These are phyloP conservation scores for Tillandsia leiboldiana DNA, from an alignment of 176 grass and related monocot genomes.

Conservation along the genomic window DNA sequence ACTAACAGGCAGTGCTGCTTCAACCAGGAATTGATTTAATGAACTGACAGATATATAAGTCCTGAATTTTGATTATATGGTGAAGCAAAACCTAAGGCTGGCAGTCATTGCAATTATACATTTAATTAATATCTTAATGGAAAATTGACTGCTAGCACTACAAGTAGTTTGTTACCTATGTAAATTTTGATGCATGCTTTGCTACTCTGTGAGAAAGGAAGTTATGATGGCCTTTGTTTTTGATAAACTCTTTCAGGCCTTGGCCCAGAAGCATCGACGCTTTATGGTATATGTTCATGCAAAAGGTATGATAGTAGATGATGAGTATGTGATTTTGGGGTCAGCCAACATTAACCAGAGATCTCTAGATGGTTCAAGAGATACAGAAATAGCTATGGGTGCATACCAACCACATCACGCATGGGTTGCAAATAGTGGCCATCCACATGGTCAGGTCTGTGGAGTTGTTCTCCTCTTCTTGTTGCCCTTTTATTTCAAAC, in stretches of 20 bases:
- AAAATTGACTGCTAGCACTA: not conserved
- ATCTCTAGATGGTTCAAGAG: conserved; percentile 59
- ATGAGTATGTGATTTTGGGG: conserved; percentile 82
- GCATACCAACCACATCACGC: conserved; percentile 50
- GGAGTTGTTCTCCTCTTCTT: not conserved
- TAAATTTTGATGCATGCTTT: not conserved
- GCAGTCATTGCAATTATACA: not conserved
- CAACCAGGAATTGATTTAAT: not conserved
- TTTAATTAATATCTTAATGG: not conserved
- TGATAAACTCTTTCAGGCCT: conserved; percentile 6
- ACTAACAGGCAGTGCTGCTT: not conserved
- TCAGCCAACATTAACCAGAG: conserved; percentile 95
- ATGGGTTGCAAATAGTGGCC: not conserved
- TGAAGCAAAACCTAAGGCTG: not conserved
- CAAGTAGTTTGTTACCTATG: not conserved
- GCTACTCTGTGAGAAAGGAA: not conserved
- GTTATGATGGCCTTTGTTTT: not conserved
- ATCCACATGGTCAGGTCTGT: conserved; percentile 38
- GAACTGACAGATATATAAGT: not conserved
- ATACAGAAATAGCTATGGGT: conserved; percentile 88
- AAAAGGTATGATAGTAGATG: conserved; percentile 87
- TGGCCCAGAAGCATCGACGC: conserved; percentile 29
- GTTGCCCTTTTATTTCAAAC: not conserved
- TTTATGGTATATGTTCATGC: conserved; percentile 97
- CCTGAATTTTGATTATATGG: not conserved